These are phyloP conservation scores for Elsinoe ampelina DNA, from an alignment of 2,329 filamentous ascomycete species.

Conservation along the genomic window DNA sequence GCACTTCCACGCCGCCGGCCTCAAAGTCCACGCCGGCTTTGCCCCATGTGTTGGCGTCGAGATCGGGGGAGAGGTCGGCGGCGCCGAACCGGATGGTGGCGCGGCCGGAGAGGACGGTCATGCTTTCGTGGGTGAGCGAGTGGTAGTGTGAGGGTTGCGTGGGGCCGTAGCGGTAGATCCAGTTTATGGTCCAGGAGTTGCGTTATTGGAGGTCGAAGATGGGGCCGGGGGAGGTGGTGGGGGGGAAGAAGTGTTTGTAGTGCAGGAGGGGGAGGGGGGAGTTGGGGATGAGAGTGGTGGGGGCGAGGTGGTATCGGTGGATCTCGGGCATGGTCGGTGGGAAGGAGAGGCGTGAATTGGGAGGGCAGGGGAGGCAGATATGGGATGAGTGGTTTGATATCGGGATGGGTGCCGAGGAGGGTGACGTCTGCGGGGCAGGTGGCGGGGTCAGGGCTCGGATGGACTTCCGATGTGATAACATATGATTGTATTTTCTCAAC, in stretches of 20 bases:
- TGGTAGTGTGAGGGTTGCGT: conserved; percentile 51
- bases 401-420: too few species aligned
- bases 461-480: too few species aligned
- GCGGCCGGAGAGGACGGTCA: conserved; percentile 46
- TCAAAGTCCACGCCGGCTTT: conserved; percentile 28
- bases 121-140: conserved; percentile 47
- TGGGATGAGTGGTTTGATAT: not conserved
- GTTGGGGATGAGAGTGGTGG: conserved; percentile 42
- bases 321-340: conserved; percentile 24
- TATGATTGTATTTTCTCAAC: too few species aligned
- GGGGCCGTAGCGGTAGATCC: conserved; percentile 49
- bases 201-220: conserved; percentile 33
- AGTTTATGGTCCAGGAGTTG: conserved; percentile 47
- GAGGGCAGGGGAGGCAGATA: not conserved
- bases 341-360: not conserved
- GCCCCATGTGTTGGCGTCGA: conserved; percentile 34
- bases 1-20: conserved; percentile 40
- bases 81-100: conserved; percentile 48
- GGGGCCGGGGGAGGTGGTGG: conserved; percentile 18
- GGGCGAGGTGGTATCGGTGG: conserved; percentile 33
- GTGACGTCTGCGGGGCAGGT: too few species aligned
- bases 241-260: conserved; percentile 29
- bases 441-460: too few species aligned
- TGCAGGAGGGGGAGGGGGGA: conserved; percentile 46
- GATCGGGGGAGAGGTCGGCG: conserved; percentile 37